Evolutionary conservation across 306 rosid genomes (phyloP), one percentile per base, ranked within the genome.

Genomic region (Myrica gale): DNA sequence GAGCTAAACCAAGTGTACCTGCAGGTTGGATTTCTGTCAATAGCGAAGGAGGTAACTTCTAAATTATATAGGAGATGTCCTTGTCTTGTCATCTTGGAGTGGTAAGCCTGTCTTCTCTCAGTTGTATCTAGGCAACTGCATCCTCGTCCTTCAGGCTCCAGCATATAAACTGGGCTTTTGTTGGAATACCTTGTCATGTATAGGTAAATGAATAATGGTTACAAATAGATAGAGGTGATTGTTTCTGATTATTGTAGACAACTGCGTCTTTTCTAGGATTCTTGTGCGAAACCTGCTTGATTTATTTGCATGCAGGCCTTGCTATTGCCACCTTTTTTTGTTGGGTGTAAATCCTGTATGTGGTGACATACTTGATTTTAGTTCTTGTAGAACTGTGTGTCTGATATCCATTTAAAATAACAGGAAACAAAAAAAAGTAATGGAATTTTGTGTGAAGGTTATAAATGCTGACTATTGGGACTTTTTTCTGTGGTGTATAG

Each of bases 401-500:
- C 37, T 32, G 37, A 32, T 32, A 2, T 32, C 3, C 37, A 32
- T 32, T 32, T 32, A 32, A 32, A 32, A 32, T 3, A 32, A 32
- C 37, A 2, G 37, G 37, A 32, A 32, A 32, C 37, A 32, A 32
- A 32, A 32, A 32, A 32, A 32, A 32, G 37, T 32, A 32, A 32
- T 32, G 37, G 37, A 32, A 32, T 32, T 32, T 32, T 32, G 37
- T 32, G 37, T 32, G 37, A 32, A 32, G 37, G 37, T 32, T 32
- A 32, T 32, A 32, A 32, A 32, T 32, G 37, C 37, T 3, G 37
- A 32, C 37, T 32, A 32, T 32, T 32, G 37, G 37, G 37, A 32
- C 37, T 32, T 32, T 32, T 7, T 48, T 62, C 45, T 54, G 6
- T 70, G 32, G 73, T 77, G 46, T 72, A 63, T 60, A 92, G 96